Base-by-base conservation (phyloP, 768 basidiomycete species). In the Podaxis sp. region DNA sequence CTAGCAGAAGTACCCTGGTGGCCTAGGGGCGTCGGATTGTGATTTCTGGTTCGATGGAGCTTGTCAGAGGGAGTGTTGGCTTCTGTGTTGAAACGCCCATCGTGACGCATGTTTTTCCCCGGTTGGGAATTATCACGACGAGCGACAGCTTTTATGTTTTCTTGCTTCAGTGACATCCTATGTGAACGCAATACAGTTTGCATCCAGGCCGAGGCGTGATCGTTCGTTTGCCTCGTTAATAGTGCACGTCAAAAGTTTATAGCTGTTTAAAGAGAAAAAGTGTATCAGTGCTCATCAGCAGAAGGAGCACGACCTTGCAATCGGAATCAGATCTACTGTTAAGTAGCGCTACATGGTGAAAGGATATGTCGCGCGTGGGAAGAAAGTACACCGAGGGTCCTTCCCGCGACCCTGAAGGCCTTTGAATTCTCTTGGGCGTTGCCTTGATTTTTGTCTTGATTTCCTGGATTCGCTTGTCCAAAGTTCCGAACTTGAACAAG, bases 311-410 rank as follows among this genome's bases (percentile, higher is more conserved):
- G 30, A 33, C 30, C 30, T 10, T 33, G 10, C 30, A 33, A 33
- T 33, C 30, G 30, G 30, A 33, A 33, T 33, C 10, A 33, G 30
- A 33, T 33, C 30, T 33, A 33, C 8, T 33, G 13, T 44, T 11
- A n/a, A n/a, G 13, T 44, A 44, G 13, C 4, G 41, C 28, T 24
- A 51, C 50, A 6, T 0, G 33, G 40, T 56, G 55, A 56, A 38
- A 56, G 55, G 55, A 56, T 38, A 26, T 22, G 55, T 56, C 55
- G 40, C 7, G 6, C 38, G 55, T 56, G 55, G 55, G 55, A 56
- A 44, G 22, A 38, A 33, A 2, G 30, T 33, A 33, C 30, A 33
- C 30, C 30, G 8, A 33, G 30, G 30, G 8, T 2, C 30, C 30
- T 33, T 33, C 30, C 30, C 30, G 30, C 30, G 30, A 33, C 30